phyloP scores from a whole-genome alignment of 805 yeast species.

The Candida sanyiensis region DNA sequence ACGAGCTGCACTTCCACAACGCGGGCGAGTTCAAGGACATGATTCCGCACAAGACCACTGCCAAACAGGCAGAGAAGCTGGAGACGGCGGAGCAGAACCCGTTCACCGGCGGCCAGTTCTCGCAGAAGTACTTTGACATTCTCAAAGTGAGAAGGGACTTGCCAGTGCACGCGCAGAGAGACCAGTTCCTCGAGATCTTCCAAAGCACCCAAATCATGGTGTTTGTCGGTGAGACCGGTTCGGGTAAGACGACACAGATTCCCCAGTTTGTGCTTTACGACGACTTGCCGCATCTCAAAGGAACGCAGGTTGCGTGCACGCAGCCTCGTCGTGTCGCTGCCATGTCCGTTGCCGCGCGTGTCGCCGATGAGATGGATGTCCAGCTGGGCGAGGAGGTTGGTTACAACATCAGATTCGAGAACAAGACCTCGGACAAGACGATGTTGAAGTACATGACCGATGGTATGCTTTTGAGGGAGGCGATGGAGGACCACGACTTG shows the following conservation, averaged over 20 bases:
- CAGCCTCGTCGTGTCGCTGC: slow-evolving; percentile 98
- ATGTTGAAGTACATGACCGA: slow-evolving; percentile 95
- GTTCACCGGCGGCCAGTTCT: slow-evolving; percentile 63
- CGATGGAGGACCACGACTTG: slow-evolving; percentile 91
- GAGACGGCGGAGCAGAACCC: slow-evolving; percentile 65
- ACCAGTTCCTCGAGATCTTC: slow-evolving; percentile 77
- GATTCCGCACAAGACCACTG: slow-evolving; percentile 59
- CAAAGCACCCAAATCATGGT: slow-evolving; percentile 93
- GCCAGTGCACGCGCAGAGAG: slow-evolving; percentile 92
- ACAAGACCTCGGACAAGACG: slow-evolving; percentile 74
- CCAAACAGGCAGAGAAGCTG: slow-evolving; percentile 51
- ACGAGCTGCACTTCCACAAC: slow-evolving; percentile 48
- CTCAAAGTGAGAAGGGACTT: slow-evolving; percentile 73
- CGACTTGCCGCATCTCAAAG: slow-evolving; percentile 82
- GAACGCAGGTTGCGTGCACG: slow-evolving; percentile 90
- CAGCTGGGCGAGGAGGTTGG: slow-evolving; percentile 91
- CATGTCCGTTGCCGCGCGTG: slow-evolving; percentile 96
- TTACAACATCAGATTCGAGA: slow-evolving; percentile 90
- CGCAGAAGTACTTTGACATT: slow-evolving; percentile 70
- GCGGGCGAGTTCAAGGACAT: slow-evolving; percentile 57
- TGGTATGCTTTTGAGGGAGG: slow-evolving; percentile 96
- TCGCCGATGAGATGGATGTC: slow-evolving; percentile 96
- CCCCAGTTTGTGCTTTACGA: slow-evolving; percentile 92
- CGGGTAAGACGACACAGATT: slow-evolving; percentile 97
- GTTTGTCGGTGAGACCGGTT: slow-evolving; percentile 98